Evolutionary conservation across 2,329 filamentous ascomycete species (phyloP).

Genomic region (Xylaria sp.): DNA sequence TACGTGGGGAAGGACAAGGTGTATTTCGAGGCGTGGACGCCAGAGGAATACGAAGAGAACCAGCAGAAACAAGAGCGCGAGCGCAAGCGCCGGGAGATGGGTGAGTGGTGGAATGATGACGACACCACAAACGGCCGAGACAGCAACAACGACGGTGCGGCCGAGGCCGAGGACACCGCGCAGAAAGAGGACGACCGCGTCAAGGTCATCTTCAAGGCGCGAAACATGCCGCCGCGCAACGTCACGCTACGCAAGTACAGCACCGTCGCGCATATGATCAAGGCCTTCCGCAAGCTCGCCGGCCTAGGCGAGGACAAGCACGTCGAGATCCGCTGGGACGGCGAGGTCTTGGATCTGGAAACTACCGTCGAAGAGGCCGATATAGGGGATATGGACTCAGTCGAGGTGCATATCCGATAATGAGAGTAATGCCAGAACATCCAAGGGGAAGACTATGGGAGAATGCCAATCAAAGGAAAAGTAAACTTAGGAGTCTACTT

Average conservation of each 20-base stretch:
- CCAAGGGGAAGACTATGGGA: background rate
- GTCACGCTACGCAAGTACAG: constrained; percentile 66
- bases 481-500: background rate
- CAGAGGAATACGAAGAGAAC: constrained; percentile 66
- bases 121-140: constrained; percentile 43
- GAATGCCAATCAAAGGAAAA: background rate
- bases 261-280: constrained; percentile 70
- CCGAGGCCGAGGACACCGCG: constrained; percentile 37
- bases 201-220: constrained; percentile 65
- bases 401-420: constrained; percentile 77
- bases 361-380: constrained; percentile 73
- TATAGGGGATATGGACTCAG: constrained; percentile 77
- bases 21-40: constrained; percentile 82
- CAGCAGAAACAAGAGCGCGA: constrained; percentile 62
- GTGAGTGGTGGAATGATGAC: constrained; percentile 54
- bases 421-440: background rate
- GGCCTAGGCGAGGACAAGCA: constrained; percentile 62
- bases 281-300: constrained; percentile 68
- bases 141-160: constrained; percentile 39
- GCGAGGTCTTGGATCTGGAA: constrained; percentile 73
- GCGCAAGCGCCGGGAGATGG: constrained; percentile 53
- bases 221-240: constrained; percentile 61
- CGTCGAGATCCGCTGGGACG: constrained; percentile 78
- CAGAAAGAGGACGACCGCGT: constrained; percentile 47
- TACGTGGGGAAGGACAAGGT: constrained; percentile 67